Conservation (phyloP, 371 early-diverging fungal species). For the Actinomucor elegans region DNA sequence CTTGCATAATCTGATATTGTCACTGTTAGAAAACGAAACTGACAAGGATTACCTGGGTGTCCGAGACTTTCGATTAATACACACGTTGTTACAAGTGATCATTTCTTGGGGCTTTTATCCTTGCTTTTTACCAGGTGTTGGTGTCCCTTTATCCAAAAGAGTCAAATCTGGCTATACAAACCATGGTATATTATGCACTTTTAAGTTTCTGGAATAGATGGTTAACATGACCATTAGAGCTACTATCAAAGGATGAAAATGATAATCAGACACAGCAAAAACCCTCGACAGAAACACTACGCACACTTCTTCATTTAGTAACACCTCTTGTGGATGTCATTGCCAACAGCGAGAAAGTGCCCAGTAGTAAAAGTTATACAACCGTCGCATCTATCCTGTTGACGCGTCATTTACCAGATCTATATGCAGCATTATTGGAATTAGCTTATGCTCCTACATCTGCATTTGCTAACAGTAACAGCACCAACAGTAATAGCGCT, state of each 20-base stretch:
- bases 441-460: conserved; percentile 65
- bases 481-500: too few relatives aligned
- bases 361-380: conserved; percentile 45
- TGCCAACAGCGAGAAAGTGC: conserved; percentile 16
- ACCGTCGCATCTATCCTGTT: conserved; percentile 59
- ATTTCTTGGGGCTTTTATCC: conserved; percentile 74
- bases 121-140: conserved; percentile 63
- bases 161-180: conserved; percentile 54
- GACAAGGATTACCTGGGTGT: conserved; percentile 57
- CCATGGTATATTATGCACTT: conserved; percentile 31
- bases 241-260: conserved; percentile 17
- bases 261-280: not conserved
- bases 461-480: conserved; percentile 16
- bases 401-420: conserved; percentile 59
- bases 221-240: too few relatives aligned
- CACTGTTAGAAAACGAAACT: conserved; percentile 6
- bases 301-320: conserved; percentile 1
- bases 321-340: conserved; percentile 32
- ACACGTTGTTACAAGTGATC: conserved; percentile 65
- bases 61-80: conserved; percentile 61
- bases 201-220: too few relatives aligned
- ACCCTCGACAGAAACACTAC: conserved; percentile 1
- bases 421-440: conserved; percentile 68
- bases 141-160: conserved; percentile 64
- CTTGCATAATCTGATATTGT: not conserved